A percentile compares a stretch with the other conserved stretches of the same genome.
Conservation (phyloP, 2,329 filamentous ascomycete genomes). For the Trichoderma koningiopsis region DNA sequence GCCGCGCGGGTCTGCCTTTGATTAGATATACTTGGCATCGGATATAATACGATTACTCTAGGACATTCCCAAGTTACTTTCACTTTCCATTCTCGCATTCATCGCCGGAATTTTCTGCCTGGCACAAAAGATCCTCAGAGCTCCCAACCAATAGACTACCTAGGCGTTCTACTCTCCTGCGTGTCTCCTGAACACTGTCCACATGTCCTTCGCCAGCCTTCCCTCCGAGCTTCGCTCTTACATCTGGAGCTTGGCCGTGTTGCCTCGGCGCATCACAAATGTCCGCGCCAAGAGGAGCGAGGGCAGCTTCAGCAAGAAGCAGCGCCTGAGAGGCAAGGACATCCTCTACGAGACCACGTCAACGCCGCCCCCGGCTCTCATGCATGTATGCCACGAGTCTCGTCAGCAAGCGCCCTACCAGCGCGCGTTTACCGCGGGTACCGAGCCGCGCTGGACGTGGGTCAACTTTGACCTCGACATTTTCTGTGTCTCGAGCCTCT, state of each 20-base stretch:
- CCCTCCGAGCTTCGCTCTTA: background rate
- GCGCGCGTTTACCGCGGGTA: slow-evolving; percentile 10
- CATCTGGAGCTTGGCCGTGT: background rate
- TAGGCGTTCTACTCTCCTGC: background rate
- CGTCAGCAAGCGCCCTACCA: slow-evolving; percentile 23
- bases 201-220: background rate
- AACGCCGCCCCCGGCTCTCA: slow-evolving; percentile 19
- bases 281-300: background rate
- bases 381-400: slow-evolving; percentile 26
- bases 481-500: background rate
- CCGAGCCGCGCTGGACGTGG: slow-evolving; percentile 24
- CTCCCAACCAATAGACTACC: background rate
- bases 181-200: background rate
- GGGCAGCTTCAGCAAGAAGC: background rate
- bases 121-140: background rate
- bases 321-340: background rate
- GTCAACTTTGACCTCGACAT: slow-evolving; percentile 6
- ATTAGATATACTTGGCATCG: background rate
- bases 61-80: background rate
- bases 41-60: background rate
- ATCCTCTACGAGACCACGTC: slow-evolving; percentile 25
- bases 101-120: background rate
- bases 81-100: background rate
- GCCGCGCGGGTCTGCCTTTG: background rate
- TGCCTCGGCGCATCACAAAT: background rate